Conservation (phyloP, 768 basidiomycete species). For the Russula sp. region DNA sequence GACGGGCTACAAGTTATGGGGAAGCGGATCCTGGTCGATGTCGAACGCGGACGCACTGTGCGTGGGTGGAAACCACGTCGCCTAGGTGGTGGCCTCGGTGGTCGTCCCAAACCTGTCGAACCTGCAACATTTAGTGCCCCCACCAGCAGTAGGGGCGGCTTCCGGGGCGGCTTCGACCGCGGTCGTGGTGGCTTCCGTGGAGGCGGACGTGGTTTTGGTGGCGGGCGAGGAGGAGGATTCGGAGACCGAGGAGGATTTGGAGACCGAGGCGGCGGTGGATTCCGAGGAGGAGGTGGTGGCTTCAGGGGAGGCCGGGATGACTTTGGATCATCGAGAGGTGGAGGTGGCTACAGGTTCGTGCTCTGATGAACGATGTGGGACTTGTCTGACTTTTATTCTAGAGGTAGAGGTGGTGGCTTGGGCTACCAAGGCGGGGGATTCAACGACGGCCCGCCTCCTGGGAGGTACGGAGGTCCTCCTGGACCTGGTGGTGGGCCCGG, state of each 20-base stretch:
- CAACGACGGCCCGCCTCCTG: constrained; percentile 42
- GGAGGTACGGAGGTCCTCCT: constrained; percentile 38
- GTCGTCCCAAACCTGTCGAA: constrained; percentile 78
- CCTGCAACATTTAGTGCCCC: constrained; percentile 33
- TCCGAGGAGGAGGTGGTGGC: constrained; percentile 33
- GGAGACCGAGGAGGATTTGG: constrained; percentile 36
- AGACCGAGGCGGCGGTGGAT: constrained; percentile 31
- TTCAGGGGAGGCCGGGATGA: constrained; percentile 35
- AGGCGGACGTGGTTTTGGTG: constrained; percentile 38
- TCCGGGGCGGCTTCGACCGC: constrained; percentile 38
- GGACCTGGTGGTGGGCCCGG: constrained; percentile 40
- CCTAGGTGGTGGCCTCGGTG: constrained; percentile 98
- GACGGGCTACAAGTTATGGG: constrained; percentile 95
- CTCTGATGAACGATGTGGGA: background rate
- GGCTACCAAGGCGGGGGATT: constrained; percentile 31
- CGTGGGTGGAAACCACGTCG: constrained; percentile 98
- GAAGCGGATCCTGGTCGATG: constrained; percentile 94
- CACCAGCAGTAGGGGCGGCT: constrained; percentile 39
- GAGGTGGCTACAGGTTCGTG: constrained; percentile 35
- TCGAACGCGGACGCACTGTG: constrained; percentile 96
- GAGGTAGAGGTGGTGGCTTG: constrained; percentile 31
- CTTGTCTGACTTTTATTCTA: background rate
- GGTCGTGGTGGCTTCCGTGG: constrained; percentile 34
- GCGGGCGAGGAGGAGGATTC: constrained; percentile 34
- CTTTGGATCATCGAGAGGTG: constrained; percentile 31